Evolutionary conservation across 2,329 filamentous ascomycete genomes (phyloP).

Genomic region (Xylariaceae sp.): DNA sequence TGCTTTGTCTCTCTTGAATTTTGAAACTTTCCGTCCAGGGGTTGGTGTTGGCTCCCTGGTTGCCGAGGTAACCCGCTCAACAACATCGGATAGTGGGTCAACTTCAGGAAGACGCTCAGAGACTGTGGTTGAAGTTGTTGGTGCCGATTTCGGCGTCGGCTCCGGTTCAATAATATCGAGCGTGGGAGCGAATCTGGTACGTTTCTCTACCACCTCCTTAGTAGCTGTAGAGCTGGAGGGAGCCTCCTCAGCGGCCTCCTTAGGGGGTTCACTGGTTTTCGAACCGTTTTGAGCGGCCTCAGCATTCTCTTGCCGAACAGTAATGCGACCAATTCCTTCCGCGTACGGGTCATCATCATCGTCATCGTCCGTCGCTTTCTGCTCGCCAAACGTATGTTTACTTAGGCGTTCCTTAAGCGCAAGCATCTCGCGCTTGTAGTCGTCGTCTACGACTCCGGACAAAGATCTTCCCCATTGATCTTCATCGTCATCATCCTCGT

Average conservation of each 20-base stretch:
- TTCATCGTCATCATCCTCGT: conserved; percentile 52
- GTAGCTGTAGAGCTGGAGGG: not conserved
- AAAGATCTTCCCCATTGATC: conserved; percentile 73
- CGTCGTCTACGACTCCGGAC: conserved; percentile 60
- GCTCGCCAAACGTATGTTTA: conserved; percentile 34
- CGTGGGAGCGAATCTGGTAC: conserved; percentile 29
- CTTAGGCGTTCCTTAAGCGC: conserved; percentile 70
- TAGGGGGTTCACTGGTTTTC: conserved; percentile 23
- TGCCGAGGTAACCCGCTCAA: conserved; percentile 38
- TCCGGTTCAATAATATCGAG: conserved; percentile 28
- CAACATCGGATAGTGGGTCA: conserved; percentile 49
- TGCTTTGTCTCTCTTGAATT: conserved; percentile 45
- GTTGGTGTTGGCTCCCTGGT: conserved; percentile 11
- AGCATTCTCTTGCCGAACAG: conserved; percentile 32
- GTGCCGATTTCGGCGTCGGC: not conserved
- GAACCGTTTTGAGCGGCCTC: not conserved
- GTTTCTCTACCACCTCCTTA: conserved; percentile 24
- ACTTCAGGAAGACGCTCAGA: conserved; percentile 29
- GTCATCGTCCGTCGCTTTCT: conserved; percentile 38
- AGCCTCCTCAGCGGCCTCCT: not conserved
- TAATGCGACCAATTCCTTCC: conserved; percentile 35
- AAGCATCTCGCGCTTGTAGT: conserved; percentile 77
- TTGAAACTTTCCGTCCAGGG: conserved; percentile 42
- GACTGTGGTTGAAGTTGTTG: conserved; percentile 28
- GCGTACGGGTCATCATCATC: conserved; percentile 36